These are phyloP conservation scores for Mycena venus DNA, from an alignment of 768 basidiomycete genomes.

Conservation along the genomic window DNA sequence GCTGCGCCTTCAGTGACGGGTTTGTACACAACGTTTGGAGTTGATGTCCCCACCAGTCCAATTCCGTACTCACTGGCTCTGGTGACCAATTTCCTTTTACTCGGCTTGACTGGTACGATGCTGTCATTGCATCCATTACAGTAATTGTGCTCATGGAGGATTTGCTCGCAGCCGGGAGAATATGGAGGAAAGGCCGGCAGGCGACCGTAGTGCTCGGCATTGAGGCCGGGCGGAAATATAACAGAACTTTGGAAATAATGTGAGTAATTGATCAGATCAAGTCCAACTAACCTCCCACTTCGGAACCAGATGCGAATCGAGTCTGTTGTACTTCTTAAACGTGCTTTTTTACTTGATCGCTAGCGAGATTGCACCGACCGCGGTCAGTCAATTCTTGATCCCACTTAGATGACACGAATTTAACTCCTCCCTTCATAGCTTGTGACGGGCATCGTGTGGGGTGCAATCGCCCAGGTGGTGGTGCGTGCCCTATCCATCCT, in stretches of 20 bases:
- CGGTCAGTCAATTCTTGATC: not conserved
- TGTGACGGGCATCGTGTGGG: not conserved
- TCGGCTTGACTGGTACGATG: not conserved
- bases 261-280: not conserved
- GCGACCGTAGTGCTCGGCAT: not conserved
- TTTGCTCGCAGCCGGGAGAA: not conserved
- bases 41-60: no score
- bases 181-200: not conserved
- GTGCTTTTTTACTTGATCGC: not conserved
- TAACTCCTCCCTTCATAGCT: not conserved
- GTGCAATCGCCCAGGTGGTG: conserved; percentile 2
- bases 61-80: not conserved
- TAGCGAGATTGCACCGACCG: no score
- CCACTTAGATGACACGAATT: not conserved
- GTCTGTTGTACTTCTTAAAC: not conserved
- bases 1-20: not conserved
- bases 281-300: not conserved
- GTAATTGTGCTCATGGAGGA: not conserved
- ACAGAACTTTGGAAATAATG: not conserved
- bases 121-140: not conserved
- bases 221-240: not conserved
- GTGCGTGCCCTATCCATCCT: not conserved
- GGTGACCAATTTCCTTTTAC: not conserved
- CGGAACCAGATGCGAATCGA: conserved; percentile 15
- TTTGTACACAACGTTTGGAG: not conserved